A percentile compares a stretch with the other conserved stretches of the same genome.
Evolutionary conservation across 495 filamentous ascomycete genomes (phyloP).

Genomic region (Trypethelium eluteriae): DNA sequence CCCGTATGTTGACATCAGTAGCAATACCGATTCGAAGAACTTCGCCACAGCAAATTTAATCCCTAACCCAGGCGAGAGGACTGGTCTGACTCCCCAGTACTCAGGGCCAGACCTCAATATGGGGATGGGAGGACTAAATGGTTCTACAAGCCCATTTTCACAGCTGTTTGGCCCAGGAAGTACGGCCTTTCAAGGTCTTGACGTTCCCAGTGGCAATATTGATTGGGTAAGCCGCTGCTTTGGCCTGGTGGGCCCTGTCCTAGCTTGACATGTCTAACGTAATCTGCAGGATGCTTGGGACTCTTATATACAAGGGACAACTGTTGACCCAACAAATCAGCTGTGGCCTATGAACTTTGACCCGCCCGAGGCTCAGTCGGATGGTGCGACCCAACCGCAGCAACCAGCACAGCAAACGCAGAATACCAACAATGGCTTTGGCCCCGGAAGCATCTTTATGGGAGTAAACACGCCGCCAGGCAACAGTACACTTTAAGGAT

Average conservation of each 20-base stretch:
- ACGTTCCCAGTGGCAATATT: conserved; percentile 43
- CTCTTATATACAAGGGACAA: conserved; percentile 35
- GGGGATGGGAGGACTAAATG: conserved; percentile 3
- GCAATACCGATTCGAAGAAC: background rate
- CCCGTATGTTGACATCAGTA: conserved; percentile 18
- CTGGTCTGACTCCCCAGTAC: conserved; percentile 24
- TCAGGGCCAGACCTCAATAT: conserved; percentile 17
- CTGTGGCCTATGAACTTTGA: conserved; percentile 33
- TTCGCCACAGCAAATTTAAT: conserved; percentile 41
- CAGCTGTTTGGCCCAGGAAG: conserved; percentile 20
- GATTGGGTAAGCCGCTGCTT: conserved; percentile 60
- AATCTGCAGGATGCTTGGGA: conserved; percentile 34
- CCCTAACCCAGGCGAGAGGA: conserved; percentile 19
- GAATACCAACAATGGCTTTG: conserved; percentile 4
- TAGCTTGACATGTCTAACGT: background rate
- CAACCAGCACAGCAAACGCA: conserved; percentile 9
- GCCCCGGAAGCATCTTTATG: conserved; percentile 12
- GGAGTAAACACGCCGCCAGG: conserved; percentile 2
- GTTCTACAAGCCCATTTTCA: conserved; percentile 25
- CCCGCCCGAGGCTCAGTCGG: conserved; percentile 2
- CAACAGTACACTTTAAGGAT: background rate
- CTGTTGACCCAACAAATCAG: conserved; percentile 26
- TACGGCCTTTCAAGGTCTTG: conserved; percentile 32
- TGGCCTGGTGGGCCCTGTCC: background rate
- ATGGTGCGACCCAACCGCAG: conserved; percentile 8